These are phyloP conservation scores for Saturnispora diversa DNA, from an alignment of 805 yeast genomes.

Conservation along the genomic window DNA sequence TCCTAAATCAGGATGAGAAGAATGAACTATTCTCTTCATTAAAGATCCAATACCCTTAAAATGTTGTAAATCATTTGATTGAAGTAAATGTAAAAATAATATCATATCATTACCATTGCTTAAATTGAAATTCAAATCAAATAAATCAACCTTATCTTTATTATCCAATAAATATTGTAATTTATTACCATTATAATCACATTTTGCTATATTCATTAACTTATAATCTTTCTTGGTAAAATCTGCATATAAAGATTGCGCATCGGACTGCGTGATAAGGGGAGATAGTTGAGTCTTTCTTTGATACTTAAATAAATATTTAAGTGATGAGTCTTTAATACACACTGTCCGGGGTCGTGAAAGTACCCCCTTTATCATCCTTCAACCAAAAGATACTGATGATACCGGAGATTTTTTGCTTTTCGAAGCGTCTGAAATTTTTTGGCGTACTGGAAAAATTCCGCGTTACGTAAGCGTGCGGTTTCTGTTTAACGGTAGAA, in stretches of 20 bases:
- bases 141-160: not conserved
- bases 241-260: not conserved
- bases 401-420: too few species aligned
- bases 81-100: conserved; percentile 3
- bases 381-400: not conserved
- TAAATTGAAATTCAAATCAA: conserved; percentile 7
- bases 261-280: not conserved
- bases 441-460: not conserved
- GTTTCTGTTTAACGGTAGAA: too few species aligned
- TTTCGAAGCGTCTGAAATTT: not conserved
- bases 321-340: not conserved
- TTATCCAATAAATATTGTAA: not conserved
- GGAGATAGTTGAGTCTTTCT: not conserved
- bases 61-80: not conserved
- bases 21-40: not conserved
- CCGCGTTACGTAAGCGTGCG: conserved; percentile 8
- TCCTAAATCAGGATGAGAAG: not conserved
- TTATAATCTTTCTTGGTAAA: not conserved
- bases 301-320: not conserved
- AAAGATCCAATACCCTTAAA: conserved; percentile 7
- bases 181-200: not conserved
- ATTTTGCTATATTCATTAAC: not conserved
- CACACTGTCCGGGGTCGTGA: conserved; percentile 1
- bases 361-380: not conserved
- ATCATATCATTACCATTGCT: conserved; percentile 4